Base-by-base conservation (phyloP, 192 early-diverging fungal species). In the Gryganskiella cystojenkinii region DNA sequence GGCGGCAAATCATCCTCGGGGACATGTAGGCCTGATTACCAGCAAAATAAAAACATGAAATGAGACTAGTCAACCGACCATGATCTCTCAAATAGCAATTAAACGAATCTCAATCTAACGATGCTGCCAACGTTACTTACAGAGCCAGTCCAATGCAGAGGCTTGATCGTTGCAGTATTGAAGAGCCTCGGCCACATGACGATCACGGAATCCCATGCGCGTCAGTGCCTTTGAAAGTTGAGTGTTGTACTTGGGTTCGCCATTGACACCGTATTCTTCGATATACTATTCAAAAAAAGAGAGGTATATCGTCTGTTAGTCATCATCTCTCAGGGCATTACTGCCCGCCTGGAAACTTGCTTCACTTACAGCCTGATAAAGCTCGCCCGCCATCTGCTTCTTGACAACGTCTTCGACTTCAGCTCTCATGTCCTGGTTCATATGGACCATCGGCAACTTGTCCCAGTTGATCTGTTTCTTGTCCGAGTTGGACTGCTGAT, bases 121-220 rank as follows among this genome's bases (percentile, higher is more conserved):
- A 22, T 10, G 9, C 9, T 22, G n/a, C 10, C 49, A 10, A 27
- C 9, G 15, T 14, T 4, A 76, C 83, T 70, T 83, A 86, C 91
- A 92, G 45, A 98, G 86, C 96, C 96, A 97, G 57, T 97, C 92
- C 9, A 96, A 58, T 1, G 90, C 90, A 4, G 80, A 60, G 0
- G 73, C 67, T 7, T 79, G 64, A 54, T 89, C 81, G 6, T 65
- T 46, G 24, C 83, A 81, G 76, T 89, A 88, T 42, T 78, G 67
- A 40, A 94, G 72, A 0, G 94, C 92, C 78, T 97, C 96, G 6
- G 82, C 76, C 9, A 92, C 89, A 78, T 96, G 94, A 9, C 83
- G 72, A 22, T 65, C 31, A 24, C 87, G 85, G 71, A 98, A 98
- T 3, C 95, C 96, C 80, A 89, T 85, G 4, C 71, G 49, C 3